Evolutionary conservation across 306 rosid species (phyloP), one percentile per base, ranked within the genome.

Genomic region (Lagenaria siceraria): DNA sequence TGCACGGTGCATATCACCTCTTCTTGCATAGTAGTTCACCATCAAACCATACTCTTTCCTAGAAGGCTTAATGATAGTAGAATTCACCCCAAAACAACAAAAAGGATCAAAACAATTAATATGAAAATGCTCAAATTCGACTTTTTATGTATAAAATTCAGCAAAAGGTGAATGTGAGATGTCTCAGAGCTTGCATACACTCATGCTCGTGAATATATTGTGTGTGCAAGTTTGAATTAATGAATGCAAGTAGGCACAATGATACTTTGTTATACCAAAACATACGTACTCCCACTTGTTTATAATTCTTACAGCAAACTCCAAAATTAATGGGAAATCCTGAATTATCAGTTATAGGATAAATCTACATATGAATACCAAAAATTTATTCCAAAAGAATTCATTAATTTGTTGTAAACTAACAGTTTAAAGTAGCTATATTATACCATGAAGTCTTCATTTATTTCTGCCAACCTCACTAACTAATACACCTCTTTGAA

Each of bases 1-100:
- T 52, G 98, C 98, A 78, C 80, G 93, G 80, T 95, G 90, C 96
- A 89, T 89, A 82, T 95, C 97, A 78, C 98, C 98, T 80, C 97
- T 87, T 72, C 98, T 88, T 25, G 97, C 97, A 82, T 95, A 92
- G 84, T 87, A 90, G 83, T 87, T 95, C 80, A 95, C 87, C 97
- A 95, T 88, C 87, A 95, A 82, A 21, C 98, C 93, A 78, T 95
- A 95, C 79, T 95, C 97, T 80, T 88, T 93, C 84, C 97, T 88
- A 72, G 98, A 90, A 84, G 98, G 97, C 98, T 95, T 85, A 71
- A 35, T 78, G 42, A 81, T 68, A 59, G 80, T 82, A 81, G 61
- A 49, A 6, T 85, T 74, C 43, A 58, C 75, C 46, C 71, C 25
- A 46, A 77, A 83, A 77, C 40, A 64, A 64, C 21, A 61, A 46